Conservation (phyloP, 495 filamentous ascomycete species). For the Penicillium bialowiezense region DNA sequence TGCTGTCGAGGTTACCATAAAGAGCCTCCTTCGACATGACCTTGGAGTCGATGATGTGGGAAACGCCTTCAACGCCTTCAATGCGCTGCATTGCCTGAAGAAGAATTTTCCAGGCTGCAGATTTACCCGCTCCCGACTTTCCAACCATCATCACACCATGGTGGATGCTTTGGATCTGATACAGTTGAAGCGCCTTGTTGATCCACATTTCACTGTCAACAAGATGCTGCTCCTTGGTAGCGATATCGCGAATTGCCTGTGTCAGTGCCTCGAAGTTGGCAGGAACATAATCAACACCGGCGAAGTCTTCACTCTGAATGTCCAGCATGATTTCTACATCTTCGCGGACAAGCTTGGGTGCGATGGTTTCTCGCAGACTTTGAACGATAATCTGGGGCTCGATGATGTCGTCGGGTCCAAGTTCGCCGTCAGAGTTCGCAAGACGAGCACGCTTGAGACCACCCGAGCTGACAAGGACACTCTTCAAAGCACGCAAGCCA, state of each 20-base stretch:
- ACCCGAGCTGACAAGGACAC: slow-evolving; percentile 95
- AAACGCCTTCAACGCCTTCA: slow-evolving; percentile 89
- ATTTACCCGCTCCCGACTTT: slow-evolving; percentile 92
- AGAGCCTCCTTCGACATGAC: slow-evolving; percentile 99
- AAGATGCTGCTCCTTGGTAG: slow-evolving; percentile 68
- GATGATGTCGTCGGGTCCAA: slow-evolving; percentile 69
- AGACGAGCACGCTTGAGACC: slow-evolving; percentile 87
- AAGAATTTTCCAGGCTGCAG: slow-evolving; percentile 90
- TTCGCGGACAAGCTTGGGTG: slow-evolving; percentile 86
- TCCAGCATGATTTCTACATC: slow-evolving; percentile 85
- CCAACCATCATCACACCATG: slow-evolving; percentile 99
- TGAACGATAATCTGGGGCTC: slow-evolving; percentile 99
- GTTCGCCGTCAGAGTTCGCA: slow-evolving; percentile 48
- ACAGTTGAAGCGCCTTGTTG: slow-evolving; percentile 91
- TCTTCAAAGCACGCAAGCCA: slow-evolving; percentile 94
- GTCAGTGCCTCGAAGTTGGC: slow-evolving; percentile 78
- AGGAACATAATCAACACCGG: slow-evolving; percentile 87
- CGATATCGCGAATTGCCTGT: slow-evolving; percentile 76
- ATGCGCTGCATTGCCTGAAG: slow-evolving; percentile 87
- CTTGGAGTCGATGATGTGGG: slow-evolving; percentile 97
- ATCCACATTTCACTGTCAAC: slow-evolving; percentile 94
- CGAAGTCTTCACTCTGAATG: slow-evolving; percentile 85
- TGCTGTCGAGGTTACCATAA: slow-evolving; percentile 93
- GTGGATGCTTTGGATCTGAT: slow-evolving; percentile 95
- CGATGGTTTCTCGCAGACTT: slow-evolving; percentile 96